Evolutionary conservation across 371 early-diverging fungal genomes (phyloP).

Genomic region (Syncephalastrum contaminatum): DNA sequence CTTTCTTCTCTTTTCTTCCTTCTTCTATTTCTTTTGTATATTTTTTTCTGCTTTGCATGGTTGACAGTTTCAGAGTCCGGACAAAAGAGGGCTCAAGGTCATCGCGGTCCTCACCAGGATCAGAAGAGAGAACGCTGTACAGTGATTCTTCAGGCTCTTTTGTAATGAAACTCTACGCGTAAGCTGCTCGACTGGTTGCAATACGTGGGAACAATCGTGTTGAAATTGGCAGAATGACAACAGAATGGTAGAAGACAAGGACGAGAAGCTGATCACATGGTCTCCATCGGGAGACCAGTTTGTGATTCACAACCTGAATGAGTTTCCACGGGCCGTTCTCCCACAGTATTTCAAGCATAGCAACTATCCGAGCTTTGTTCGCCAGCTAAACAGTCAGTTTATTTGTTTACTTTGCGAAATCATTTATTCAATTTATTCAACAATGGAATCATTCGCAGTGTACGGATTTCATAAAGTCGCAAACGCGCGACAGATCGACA

Average conservation of each 20-base stretch:
- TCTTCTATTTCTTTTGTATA: slow-evolving; percentile 1
- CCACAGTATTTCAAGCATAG: slow-evolving; percentile 11
- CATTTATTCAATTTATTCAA: slow-evolving; percentile 1
- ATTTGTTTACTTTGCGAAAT: not conserved
- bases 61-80: too few relatives aligned
- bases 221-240: too few relatives aligned
- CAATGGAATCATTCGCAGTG: slow-evolving; percentile 5
- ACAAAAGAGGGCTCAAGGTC: too few relatives aligned
- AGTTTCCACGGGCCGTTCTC: slow-evolving; percentile 8
- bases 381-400: slow-evolving; percentile 12
- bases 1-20: not conserved
- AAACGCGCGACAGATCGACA: too few relatives aligned
- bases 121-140: too few relatives aligned
- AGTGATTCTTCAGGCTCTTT: too few relatives aligned
- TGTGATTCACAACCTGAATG: slow-evolving; percentile 3
- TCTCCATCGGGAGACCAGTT: slow-evolving; percentile 4
- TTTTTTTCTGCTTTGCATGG: slow-evolving; percentile 7
- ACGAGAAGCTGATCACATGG: slow-evolving; percentile 2
- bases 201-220: too few relatives aligned
- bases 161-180: too few relatives aligned
- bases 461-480: slow-evolving; percentile 11
- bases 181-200: too few relatives aligned
- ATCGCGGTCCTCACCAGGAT: too few relatives aligned
- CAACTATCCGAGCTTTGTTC: slow-evolving; percentile 15
- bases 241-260: too few relatives aligned